phyloP scores from a whole-genome alignment of 23 red algal species.

The Porphyridium purpureum region DNA sequence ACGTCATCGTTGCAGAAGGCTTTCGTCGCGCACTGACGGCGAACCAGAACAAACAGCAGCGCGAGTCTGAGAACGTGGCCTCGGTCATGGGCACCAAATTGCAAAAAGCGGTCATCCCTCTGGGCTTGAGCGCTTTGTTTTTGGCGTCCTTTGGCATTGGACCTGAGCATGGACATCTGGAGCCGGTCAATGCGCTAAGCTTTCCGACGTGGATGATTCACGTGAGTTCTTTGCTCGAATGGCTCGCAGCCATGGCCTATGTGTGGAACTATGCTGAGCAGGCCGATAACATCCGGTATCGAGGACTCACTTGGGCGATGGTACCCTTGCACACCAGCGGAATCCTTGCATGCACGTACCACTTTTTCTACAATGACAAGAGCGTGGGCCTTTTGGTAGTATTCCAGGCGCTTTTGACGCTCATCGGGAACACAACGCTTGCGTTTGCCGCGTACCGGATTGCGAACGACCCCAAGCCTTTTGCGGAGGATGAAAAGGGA shows the following conservation, averaged over 20 bases:
- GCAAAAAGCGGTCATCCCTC: neutral
- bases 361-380: constrained; percentile 56
- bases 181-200: constrained; percentile 51
- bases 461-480: too few relatives aligned
- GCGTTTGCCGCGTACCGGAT: constrained; percentile 28
- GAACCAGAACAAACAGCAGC: neutral
- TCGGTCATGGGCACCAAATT: too few relatives aligned
- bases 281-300: constrained; percentile 11
- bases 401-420: constrained; percentile 40
- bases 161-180: constrained; percentile 13
- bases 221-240: constrained; percentile 44
- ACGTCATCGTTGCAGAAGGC: constrained; percentile 56
- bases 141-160: neutral
- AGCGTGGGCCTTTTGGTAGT: constrained; percentile 22
- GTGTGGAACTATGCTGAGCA: constrained; percentile 35
- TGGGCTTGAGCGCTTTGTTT: too few relatives aligned
- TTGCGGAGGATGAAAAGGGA: neutral
- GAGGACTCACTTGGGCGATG: constrained; percentile 68
- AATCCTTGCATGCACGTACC: constrained; percentile 51
- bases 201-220: constrained; percentile 69
- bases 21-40: constrained; percentile 11
- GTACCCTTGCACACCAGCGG: constrained; percentile 58
- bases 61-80: neutral
- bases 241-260: constrained; percentile 54
- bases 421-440: constrained; percentile 36